These are phyloP conservation scores for Metschnikowia lachancei DNA, from an alignment of 805 yeast species.

Conservation along the genomic window DNA sequence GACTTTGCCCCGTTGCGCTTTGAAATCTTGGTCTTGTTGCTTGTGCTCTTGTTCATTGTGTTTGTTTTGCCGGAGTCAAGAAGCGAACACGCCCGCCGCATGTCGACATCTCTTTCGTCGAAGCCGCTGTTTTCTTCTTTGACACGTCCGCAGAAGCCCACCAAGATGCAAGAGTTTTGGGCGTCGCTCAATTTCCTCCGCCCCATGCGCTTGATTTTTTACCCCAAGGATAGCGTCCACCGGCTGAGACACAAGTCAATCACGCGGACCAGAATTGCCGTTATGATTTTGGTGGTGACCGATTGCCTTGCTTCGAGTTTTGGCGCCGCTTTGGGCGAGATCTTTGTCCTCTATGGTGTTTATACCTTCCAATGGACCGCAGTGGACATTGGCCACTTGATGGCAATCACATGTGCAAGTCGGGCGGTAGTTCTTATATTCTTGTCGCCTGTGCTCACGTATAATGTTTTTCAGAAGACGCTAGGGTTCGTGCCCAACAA, in stretches of 20 bases:
- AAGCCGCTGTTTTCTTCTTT: slow-evolving; percentile 17
- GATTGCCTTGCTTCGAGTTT: slow-evolving; percentile 42
- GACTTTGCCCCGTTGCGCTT: slow-evolving; percentile 37
- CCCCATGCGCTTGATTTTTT: slow-evolving; percentile 58
- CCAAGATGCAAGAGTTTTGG: background rate
- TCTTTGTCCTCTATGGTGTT: slow-evolving; percentile 53
- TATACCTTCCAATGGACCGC: slow-evolving; percentile 54
- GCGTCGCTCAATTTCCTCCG: slow-evolving; percentile 26
- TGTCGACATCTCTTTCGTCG: slow-evolving; percentile 45
- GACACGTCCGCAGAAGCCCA: background rate
- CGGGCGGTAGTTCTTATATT: slow-evolving; percentile 49
- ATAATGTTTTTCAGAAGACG: slow-evolving; percentile 32
- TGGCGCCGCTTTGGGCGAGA: slow-evolving; percentile 40
- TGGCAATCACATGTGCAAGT: slow-evolving; percentile 50
- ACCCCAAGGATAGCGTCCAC: slow-evolving; percentile 41
- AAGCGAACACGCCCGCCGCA: slow-evolving; percentile 49
- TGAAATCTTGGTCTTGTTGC: slow-evolving; percentile 32
- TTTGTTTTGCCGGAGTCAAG: slow-evolving; percentile 62
- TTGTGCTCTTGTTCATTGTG: slow-evolving; percentile 26
- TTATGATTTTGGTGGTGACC: slow-evolving; percentile 43
- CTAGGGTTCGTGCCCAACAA: slow-evolving; percentile 32
- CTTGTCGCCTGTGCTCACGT: slow-evolving; percentile 48
- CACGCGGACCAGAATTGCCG: slow-evolving; percentile 30
- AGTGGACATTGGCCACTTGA: slow-evolving; percentile 51
- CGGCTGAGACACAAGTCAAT: slow-evolving; percentile 20